Evolutionary conservation across 352 stramenopile species (phyloP), one percentile per base, ranked within the genome.

Genomic region (Globisporangium echinulatum): DNA sequence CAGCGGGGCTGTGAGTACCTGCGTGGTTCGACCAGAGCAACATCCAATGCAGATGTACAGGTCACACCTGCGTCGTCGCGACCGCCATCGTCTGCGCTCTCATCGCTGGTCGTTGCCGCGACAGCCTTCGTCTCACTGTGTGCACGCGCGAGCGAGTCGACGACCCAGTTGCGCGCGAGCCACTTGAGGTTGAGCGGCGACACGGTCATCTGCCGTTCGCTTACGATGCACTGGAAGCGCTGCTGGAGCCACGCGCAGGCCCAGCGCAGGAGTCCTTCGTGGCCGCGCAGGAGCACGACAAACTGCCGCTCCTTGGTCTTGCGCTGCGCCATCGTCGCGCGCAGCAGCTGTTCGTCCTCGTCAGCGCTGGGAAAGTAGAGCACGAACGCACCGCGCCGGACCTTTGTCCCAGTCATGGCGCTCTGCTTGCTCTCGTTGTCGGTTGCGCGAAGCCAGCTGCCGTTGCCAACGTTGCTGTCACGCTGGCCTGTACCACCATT

Each of bases 171-270:
- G 19, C 71, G 73, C 25, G 79, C 74, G 43, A 88, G 66, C 42
- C 70, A 66, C 57, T 81, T 79, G 40, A 88, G 63, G 46, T 87
- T 83, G 33, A 69, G 38, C 46, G 76, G 64, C 47, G 72, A 67
- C 19, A 91, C 74, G 49, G 68, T 69, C 58, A 87, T 67, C n/a
- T 69, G 64, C 43, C 75, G 69, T 8, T 68, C 70, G 49, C 62
- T 70, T 40, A 91, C 77, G 7, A 91, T 65, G 53, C 81, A 89
- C 62, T 91, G 81, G 62, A 88, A 91, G 64, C 74, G 76, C 25
- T 69, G 79, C 64, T 91, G 81, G 52, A 91, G 52, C 81, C 81
- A 91, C 14, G 67, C 72, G 52, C 81, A 86, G 11, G 73, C 62
- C 67, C 72, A 80, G 9, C 60, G 57, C 17, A 91, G 54, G 19